phyloP scores from a whole-genome alignment of 805 yeast species.

The Kazachstania kunashirensis region DNA sequence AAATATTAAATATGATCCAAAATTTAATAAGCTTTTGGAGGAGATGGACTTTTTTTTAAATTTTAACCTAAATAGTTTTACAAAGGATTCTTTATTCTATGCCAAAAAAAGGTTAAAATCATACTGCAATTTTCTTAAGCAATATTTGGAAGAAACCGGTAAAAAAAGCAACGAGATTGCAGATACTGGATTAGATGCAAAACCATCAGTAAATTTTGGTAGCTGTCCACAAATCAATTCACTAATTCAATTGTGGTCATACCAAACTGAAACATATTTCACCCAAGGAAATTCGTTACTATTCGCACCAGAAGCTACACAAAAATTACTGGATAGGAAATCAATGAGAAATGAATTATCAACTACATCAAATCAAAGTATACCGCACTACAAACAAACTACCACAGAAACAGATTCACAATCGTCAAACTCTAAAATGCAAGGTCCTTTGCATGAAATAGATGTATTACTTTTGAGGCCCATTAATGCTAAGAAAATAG shows the following conservation, averaged over 20 bases:
- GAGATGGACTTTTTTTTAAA: slow-evolving; percentile 20
- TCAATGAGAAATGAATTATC: slow-evolving; percentile 2
- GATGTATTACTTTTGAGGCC: slow-evolving; percentile 26
- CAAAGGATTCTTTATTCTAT: slow-evolving; percentile 14
- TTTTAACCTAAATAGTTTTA: slow-evolving; percentile 18
- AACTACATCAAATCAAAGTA: background rate
- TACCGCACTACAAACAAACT: background rate
- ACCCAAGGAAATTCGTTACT: slow-evolving; percentile 20
- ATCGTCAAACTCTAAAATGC: background rate
- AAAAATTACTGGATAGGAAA: slow-evolving; percentile 16
- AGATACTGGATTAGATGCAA: background rate
- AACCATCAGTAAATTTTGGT: background rate
- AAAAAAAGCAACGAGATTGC: background rate
- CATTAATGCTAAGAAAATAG: slow-evolving; percentile 9
- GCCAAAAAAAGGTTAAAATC: slow-evolving; percentile 19
- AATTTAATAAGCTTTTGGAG: slow-evolving; percentile 17
- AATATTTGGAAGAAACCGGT: background rate
- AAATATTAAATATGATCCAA: slow-evolving; percentile 20
- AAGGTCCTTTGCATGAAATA: slow-evolving; percentile 13
- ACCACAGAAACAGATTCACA: background rate
- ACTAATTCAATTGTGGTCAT: slow-evolving; percentile 20
- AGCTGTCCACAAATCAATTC: slow-evolving; percentile 16
- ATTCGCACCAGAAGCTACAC: slow-evolving; percentile 21
- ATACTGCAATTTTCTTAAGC: background rate
- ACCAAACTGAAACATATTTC: slow-evolving; percentile 18